These are phyloP conservation scores for Cucumis cinereus DNA, from an alignment of 306 rosid species.

Conservation along the genomic window DNA sequence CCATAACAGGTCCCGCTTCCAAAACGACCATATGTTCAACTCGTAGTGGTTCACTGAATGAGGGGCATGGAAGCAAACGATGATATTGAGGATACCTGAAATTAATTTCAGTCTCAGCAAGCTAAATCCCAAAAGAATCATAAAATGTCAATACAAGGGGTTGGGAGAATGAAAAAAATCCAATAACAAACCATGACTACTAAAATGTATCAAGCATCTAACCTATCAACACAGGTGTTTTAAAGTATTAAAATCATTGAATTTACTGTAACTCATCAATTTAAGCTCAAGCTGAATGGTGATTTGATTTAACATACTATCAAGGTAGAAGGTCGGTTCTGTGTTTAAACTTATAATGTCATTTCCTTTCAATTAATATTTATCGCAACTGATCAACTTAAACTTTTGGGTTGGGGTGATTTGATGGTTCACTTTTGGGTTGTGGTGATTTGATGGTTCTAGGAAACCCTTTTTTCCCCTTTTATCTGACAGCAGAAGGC, in stretches of 20 bases:
- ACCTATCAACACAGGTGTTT: neutral
- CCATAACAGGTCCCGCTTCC: slow-evolving; percentile 58
- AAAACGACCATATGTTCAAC: slow-evolving; percentile 72
- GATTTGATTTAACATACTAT: too few species aligned
- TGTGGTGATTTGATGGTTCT: neutral
- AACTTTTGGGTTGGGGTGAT: too few species aligned
- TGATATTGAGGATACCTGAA: slow-evolving; percentile 56
- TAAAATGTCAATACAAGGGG: neutral
- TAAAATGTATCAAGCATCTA: neutral
- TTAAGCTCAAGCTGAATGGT: too few species aligned
- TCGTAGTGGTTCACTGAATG: slow-evolving; percentile 47
- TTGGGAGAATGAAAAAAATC: neutral
- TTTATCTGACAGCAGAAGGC: neutral
- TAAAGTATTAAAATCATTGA: too few species aligned
- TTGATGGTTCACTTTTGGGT: neutral
- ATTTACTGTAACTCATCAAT: too few species aligned
- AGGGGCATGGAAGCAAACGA: slow-evolving; percentile 84
- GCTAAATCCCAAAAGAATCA: slow-evolving; percentile 1
- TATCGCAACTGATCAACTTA: neutral
- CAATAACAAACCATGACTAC: neutral
- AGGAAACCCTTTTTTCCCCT: neutral
- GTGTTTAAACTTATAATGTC: too few species aligned
- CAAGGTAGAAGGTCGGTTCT: too few species aligned
- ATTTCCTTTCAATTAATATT: too few species aligned
- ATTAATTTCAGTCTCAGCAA: slow-evolving; percentile 16